A percentile compares a stretch with the other conserved stretches of the same genome.
These are phyloP conservation scores for Ogataea haglerorum DNA, from an alignment of 805 yeast genomes.

Conservation along the genomic window DNA sequence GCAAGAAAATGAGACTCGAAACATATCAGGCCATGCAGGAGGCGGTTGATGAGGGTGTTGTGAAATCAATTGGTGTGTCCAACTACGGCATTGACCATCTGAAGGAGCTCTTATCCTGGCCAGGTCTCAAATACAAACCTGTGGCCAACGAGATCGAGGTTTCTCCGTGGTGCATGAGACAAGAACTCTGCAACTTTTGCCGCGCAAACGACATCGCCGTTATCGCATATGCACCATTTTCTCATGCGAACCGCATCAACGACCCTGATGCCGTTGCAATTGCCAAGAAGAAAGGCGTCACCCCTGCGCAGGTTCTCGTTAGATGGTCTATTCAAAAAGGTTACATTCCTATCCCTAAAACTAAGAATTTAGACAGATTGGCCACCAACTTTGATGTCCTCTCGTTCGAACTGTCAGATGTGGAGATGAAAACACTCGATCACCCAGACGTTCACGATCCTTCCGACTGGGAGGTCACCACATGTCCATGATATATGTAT, in stretches of 20 bases:
- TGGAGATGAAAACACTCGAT: conserved; percentile 40
- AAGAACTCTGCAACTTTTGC: conserved; percentile 60
- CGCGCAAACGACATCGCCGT: conserved; percentile 51
- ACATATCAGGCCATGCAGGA: conserved; percentile 77
- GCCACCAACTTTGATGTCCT: conserved; percentile 52
- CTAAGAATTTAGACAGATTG: conserved; percentile 51
- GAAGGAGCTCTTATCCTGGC: conserved; percentile 58
- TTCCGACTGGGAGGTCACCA: conserved; percentile 74
- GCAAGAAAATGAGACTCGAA: conserved; percentile 47
- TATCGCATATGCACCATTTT: conserved; percentile 79
- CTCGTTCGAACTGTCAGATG: conserved; percentile 42
- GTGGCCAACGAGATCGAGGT: conserved; percentile 80
- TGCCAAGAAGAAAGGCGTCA: conserved; percentile 45
- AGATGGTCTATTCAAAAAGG: conserved; percentile 76
- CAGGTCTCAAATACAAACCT: conserved; percentile 52
- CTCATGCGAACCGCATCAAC: conserved; percentile 52
- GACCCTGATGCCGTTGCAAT: conserved; percentile 52
- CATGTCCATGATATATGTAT: conserved; percentile 40
- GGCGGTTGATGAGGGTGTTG: conserved; percentile 53
- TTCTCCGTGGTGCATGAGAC: conserved; percentile 77
- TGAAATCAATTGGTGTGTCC: conserved; percentile 74
- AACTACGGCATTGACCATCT: conserved; percentile 62
- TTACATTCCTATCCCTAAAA: conserved; percentile 67
- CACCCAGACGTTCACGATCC: conserved; percentile 63
- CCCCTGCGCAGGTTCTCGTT: conserved; percentile 61